A percentile compares a stretch with the other conserved stretches of the same genome.
phyloP scores from a whole-genome alignment of 1,284 basidiomycete genomes.

The Acaromyces ingoldii region DNA sequence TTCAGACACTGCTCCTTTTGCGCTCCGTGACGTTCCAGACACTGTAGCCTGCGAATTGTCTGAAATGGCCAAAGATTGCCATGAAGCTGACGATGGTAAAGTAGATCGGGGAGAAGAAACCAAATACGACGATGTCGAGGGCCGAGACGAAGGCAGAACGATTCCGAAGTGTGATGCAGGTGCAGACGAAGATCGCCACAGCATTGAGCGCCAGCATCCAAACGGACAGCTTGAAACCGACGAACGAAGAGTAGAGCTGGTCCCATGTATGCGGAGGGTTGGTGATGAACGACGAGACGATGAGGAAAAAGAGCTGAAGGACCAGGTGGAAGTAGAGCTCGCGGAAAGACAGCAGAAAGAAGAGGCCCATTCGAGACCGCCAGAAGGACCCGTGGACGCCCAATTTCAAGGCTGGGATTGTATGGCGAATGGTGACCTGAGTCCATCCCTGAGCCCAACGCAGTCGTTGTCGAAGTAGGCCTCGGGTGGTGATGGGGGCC shows the following conservation, averaged over 20 bases:
- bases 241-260: conserved; percentile 23
- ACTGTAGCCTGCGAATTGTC: conserved; percentile 37
- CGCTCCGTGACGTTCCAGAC: conserved; percentile 20
- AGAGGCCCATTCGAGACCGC: conserved; percentile 30
- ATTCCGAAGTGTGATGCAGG: conserved; percentile 35
- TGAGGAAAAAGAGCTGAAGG: conserved; percentile 21
- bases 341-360: conserved; percentile 35
- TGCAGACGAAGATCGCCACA: conserved; percentile 25
- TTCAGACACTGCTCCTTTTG: too few species aligned
- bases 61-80: conserved; percentile 39
- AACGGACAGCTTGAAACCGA: conserved; percentile 26
- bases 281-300: conserved; percentile 19
- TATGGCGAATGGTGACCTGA: conserved; percentile 38
- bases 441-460: conserved; percentile 46
- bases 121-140: conserved; percentile 28
- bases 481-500: conserved; percentile 29
- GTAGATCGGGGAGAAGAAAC: conserved; percentile 26
- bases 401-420: conserved; percentile 20
- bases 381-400: conserved; percentile 30
- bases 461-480: conserved; percentile 34
- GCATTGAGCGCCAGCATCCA: conserved; percentile 33
- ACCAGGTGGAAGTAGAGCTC: conserved; percentile 37
- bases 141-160: conserved; percentile 29
- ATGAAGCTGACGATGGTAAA: conserved; percentile 35
- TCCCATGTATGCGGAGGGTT: conserved; percentile 16